Percentiles rank a stretch among this genome's conserved stretches.
These are phyloP conservation scores for Protomyces inundatus DNA, from an alignment of 1,139 yeast species.

Conservation along the genomic window DNA sequence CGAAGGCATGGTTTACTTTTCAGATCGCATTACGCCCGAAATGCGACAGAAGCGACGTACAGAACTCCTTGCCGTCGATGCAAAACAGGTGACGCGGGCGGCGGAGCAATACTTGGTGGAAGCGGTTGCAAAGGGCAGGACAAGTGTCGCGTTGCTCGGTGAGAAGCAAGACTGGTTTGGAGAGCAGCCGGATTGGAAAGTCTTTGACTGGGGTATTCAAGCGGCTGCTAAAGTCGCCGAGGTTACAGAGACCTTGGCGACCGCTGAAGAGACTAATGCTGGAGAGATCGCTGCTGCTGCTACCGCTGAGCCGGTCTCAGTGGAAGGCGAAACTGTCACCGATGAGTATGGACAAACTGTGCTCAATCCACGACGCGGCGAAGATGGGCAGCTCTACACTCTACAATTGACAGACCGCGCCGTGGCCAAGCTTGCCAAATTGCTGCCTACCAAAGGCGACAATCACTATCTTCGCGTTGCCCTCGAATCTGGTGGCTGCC, in stretches of 20 bases:
- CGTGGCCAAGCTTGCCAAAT: neutral
- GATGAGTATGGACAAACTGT: slow-evolving; percentile 7
- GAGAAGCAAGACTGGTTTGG: slow-evolving; percentile 28
- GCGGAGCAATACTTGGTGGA: slow-evolving; percentile 55
- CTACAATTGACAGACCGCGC: slow-evolving; percentile 12
- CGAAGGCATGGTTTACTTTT: slow-evolving; percentile 66
- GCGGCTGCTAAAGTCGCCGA: slow-evolving; percentile 4
- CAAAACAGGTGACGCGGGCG: slow-evolving; percentile 59
- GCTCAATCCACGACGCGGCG: slow-evolving; percentile 1
- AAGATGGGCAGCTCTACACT: neutral
- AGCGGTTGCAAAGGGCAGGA: slow-evolving; percentile 24
- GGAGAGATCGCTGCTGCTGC: neutral
- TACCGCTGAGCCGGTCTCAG: neutral
- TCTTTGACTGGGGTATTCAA: slow-evolving; percentile 24
- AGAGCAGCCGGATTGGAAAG: slow-evolving; percentile 28
- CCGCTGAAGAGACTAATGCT: neutral
- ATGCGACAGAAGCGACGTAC: slow-evolving; percentile 71
- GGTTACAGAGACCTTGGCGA: neutral
- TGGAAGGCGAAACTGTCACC: neutral
- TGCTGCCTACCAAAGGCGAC: slow-evolving; percentile 33
- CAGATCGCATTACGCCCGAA: slow-evolving; percentile 68
- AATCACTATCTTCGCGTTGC: slow-evolving; percentile 61
- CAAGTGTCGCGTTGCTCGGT: slow-evolving; percentile 31
- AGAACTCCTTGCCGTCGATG: slow-evolving; percentile 57
- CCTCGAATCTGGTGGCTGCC: slow-evolving; percentile 99